A percentile compares a stretch with the other conserved stretches of the same genome.
These are phyloP conservation scores for Scytalidium lignicola DNA, from an alignment of 2,329 filamentous ascomycete species.

Conservation along the genomic window DNA sequence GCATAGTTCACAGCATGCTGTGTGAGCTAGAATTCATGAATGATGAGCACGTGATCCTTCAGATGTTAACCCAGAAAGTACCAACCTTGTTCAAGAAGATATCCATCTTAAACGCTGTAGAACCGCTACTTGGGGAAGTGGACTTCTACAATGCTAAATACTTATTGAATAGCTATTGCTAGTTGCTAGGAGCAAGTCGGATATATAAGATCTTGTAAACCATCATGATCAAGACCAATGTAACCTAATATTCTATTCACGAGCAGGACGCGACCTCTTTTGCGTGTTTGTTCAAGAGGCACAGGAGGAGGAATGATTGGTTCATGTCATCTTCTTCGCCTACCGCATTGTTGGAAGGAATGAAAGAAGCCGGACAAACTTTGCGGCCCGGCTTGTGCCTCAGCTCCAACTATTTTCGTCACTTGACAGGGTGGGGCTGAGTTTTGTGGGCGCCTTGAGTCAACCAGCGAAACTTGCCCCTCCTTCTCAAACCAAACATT, in stretches of 20 bases:
- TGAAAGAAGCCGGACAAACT: background rate
- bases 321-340: background rate
- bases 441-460: background rate
- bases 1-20: conserved; percentile 72
- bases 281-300: background rate
- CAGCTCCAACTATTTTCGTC: background rate
- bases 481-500: background rate
- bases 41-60: conserved; percentile 18
- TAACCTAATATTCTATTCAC: background rate
- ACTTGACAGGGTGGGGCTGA: background rate
- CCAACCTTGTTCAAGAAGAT: conserved; percentile 53
- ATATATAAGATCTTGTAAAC: background rate
- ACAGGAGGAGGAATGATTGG: background rate
- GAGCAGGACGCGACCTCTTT: background rate
- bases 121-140: no score
- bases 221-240: background rate
- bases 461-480: background rate
- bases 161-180: no score
- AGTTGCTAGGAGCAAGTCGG: no score
- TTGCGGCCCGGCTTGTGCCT: background rate
- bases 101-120: conserved; percentile 20
- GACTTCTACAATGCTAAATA: no score
- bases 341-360: background rate
- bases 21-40: conserved; percentile 47
- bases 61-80: background rate